Percentiles rank a stretch among this genome's conserved stretches.
These are phyloP conservation scores for Hordeum marinum DNA, from an alignment of 176 grass and related monocot species.

Conservation along the genomic window DNA sequence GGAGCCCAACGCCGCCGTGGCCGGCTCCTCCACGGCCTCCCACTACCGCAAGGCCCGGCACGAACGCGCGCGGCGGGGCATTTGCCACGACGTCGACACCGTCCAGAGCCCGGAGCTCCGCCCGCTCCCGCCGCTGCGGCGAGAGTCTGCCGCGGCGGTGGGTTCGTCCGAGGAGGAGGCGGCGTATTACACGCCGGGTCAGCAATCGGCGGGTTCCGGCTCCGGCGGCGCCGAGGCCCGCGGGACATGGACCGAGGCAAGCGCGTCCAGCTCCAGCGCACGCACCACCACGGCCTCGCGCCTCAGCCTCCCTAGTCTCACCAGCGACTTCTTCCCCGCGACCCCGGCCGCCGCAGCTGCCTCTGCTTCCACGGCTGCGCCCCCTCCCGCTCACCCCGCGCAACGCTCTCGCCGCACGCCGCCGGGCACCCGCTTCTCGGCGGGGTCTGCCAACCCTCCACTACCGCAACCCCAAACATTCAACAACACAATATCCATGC, in stretches of 20 bases:
- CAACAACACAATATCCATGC: conserved; percentile 7
- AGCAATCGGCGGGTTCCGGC: conserved; percentile 34
- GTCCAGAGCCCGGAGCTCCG: conserved; percentile 75
- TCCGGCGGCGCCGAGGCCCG: conserved; percentile 17
- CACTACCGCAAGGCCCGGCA: conserved; percentile 57
- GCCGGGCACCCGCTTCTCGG: conserved; percentile 63
- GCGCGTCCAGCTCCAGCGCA: conserved; percentile 69
- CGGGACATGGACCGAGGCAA: conserved; percentile 46
- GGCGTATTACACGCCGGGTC: conserved; percentile 64
- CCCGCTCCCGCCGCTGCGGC: conserved; percentile 67
- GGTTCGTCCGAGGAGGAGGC: conserved; percentile 74
- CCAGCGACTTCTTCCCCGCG: conserved; percentile 47
- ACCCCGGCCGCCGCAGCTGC: conserved; percentile 2
- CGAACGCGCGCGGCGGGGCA: conserved; percentile 45
- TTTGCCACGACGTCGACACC: conserved; percentile 62
- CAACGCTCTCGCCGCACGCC: conserved; percentile 62
- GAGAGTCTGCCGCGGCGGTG: not conserved
- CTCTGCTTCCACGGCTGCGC: not conserved
- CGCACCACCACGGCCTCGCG: conserved; percentile 57
- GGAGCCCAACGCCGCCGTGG: not conserved
- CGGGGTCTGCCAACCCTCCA: conserved; percentile 37
- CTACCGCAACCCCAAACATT: conserved; percentile 30
- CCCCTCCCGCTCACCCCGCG: conserved; percentile 25
- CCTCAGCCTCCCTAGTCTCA: conserved; percentile 76
- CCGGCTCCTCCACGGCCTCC: conserved; percentile 15